A percentile compares a stretch with the other conserved stretches of the same genome.
Conservation (phyloP, 164 flowering plant species). For the Kalanchoe fedtschenkoi region DNA sequence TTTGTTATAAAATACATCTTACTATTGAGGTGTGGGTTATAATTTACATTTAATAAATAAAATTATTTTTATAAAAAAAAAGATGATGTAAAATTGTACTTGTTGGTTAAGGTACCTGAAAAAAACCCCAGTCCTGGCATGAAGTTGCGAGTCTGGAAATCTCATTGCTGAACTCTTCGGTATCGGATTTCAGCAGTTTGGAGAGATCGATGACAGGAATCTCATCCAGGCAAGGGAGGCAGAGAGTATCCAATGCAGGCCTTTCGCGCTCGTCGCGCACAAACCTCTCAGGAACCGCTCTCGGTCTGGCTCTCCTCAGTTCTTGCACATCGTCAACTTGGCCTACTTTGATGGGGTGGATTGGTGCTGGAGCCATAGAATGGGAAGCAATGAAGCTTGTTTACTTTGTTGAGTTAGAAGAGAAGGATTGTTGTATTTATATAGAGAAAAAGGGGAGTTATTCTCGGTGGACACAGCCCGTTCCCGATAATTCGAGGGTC, state of each 20-base stretch:
- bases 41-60: background rate
- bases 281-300: slow-evolving; percentile 51
- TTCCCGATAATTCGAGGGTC: too few species aligned
- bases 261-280: slow-evolving; percentile 51
- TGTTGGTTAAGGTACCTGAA: slow-evolving; percentile 67
- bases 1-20: background rate
- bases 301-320: slow-evolving; percentile 33
- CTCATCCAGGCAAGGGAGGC: slow-evolving; percentile 13
- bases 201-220: slow-evolving; percentile 63
- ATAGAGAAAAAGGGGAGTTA: background rate
- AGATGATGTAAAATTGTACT: background rate
- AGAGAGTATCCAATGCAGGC: slow-evolving; percentile 19
- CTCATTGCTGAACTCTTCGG: slow-evolving; percentile 27
- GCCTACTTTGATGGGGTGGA: slow-evolving; percentile 44
- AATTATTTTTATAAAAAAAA: background rate
- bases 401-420: background rate
- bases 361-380: slow-evolving; percentile 54
- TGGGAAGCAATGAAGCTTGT: background rate
- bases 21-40: too few species aligned
- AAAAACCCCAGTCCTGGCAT: slow-evolving; percentile 89
- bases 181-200: slow-evolving; percentile 29
- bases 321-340: slow-evolving; percentile 80
- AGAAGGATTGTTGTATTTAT: background rate
- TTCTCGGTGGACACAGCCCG: too few species aligned
- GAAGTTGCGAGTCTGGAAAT: slow-evolving; percentile 36